These are phyloP conservation scores for Saccharomyces uvarum DNA, from an alignment of 1,139 yeast species.

Conservation along the genomic window DNA sequence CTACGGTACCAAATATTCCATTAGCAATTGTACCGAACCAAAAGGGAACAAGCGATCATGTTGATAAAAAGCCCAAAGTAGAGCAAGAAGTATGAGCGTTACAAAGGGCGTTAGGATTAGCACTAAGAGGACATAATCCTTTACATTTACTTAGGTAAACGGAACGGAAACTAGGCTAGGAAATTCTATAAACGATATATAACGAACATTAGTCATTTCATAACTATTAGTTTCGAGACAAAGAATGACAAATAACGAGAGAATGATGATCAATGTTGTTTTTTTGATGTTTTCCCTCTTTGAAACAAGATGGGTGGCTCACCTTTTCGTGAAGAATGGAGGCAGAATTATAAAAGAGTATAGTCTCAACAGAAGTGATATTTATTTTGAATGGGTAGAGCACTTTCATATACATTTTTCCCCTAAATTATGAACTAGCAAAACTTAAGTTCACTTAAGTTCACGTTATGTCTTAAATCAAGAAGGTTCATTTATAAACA, in stretches of 20 bases:
- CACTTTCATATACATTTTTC: neutral
- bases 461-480: neutral
- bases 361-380: neutral
- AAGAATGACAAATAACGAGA: too few species aligned
- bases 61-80: slow-evolving; percentile 8
- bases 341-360: too few species aligned
- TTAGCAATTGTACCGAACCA: neutral
- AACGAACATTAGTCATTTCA: too few species aligned
- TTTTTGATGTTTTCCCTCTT: too few species aligned
- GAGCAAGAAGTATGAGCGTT: neutral
- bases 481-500: neutral
- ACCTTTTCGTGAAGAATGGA: too few species aligned
- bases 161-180: neutral
- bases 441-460: neutral
- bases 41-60: slow-evolving; percentile 5
- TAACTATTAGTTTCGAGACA: too few species aligned
- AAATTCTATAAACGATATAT: neutral
- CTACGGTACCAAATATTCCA: neutral
- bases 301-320: too few species aligned
- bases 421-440: neutral
- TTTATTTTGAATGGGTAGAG: neutral
- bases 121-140: neutral
- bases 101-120: neutral
- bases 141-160: neutral
- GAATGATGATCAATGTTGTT: too few species aligned